These are phyloP conservation scores for Corinectria fuckeliana DNA, from an alignment of 2,329 filamentous ascomycete genomes.

Conservation along the genomic window DNA sequence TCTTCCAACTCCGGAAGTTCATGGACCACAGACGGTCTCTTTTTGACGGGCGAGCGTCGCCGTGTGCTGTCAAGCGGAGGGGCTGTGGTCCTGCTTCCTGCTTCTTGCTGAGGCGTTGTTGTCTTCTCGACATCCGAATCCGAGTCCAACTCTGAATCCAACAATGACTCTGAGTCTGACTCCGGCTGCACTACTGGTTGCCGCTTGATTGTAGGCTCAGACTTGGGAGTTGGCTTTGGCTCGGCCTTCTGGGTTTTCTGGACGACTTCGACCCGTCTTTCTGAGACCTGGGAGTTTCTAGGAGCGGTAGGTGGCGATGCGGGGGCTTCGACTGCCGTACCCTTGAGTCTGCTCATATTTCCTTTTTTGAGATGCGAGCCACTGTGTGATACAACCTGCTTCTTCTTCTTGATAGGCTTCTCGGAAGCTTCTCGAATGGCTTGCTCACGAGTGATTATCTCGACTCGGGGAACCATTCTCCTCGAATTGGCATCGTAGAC, in stretches of 20 bases:
- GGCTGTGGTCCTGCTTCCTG: not conserved
- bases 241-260: slow-evolving; percentile 9
- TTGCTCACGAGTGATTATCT: slow-evolving; percentile 53
- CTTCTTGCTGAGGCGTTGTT: not conserved
- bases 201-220: not conserved
- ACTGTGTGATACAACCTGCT: slow-evolving; percentile 47
- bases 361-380: slow-evolving; percentile 59
- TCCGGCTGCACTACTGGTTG: not conserved
- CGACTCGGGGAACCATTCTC: slow-evolving; percentile 61
- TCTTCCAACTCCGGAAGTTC: slow-evolving; percentile 55
- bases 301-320: slow-evolving; percentile 29
- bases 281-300: slow-evolving; percentile 27
- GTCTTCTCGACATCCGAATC: slow-evolving; percentile 15
- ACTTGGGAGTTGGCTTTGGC: not conserved
- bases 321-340: slow-evolving; percentile 50
- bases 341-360: slow-evolving; percentile 58
- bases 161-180: not conserved
- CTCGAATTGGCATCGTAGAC: slow-evolving; percentile 72
- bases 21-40: slow-evolving; percentile 53
- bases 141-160: slow-evolving; percentile 15
- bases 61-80: not conserved
- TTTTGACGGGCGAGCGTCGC: slow-evolving; percentile 25
- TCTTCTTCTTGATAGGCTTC: slow-evolving; percentile 49
- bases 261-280: not conserved
- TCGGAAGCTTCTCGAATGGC: slow-evolving; percentile 48